These are phyloP conservation scores for Arachnopeziza araneosa DNA, from an alignment of 2,329 filamentous ascomycete genomes.

Conservation along the genomic window DNA sequence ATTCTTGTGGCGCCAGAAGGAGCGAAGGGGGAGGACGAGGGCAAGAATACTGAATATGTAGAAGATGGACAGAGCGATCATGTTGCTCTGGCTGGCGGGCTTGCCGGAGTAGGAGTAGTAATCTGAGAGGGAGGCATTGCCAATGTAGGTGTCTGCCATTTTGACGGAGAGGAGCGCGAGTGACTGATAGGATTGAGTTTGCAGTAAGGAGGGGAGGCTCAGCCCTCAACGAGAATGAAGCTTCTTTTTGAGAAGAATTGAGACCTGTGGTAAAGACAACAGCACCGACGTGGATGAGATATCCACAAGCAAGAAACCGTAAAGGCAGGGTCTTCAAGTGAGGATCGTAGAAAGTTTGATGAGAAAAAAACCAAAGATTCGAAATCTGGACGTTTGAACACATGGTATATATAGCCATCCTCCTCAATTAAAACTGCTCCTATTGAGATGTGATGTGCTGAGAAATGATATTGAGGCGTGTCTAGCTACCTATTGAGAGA, in stretches of 20 bases:
- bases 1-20: conserved; percentile 57
- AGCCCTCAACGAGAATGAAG: not conserved
- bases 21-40: conserved; percentile 50
- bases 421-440: not conserved
- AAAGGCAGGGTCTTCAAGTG: not conserved
- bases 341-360: not conserved
- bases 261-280: not conserved
- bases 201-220: not conserved
- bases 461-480: not conserved
- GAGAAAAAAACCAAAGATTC: not conserved
- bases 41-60: conserved; percentile 45
- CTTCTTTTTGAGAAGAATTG: not conserved
- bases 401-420: not conserved
- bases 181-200: not conserved
- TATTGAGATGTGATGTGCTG: not conserved
- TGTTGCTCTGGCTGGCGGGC: conserved; percentile 19
- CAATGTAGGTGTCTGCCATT: not conserved
- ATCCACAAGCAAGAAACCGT: not conserved
- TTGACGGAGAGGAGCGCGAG: not conserved
- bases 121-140: not conserved
- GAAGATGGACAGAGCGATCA: conserved; percentile 42
- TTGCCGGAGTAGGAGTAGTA: not conserved
- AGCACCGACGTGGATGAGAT: not conserved
- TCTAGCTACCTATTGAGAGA: not conserved
- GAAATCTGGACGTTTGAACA: not conserved